A percentile compares a stretch with the other conserved stretches of the same genome.
Evolutionary conservation across 441 rosid genomes (phyloP).

Genomic region (Dalechampia spathulata): DNA sequence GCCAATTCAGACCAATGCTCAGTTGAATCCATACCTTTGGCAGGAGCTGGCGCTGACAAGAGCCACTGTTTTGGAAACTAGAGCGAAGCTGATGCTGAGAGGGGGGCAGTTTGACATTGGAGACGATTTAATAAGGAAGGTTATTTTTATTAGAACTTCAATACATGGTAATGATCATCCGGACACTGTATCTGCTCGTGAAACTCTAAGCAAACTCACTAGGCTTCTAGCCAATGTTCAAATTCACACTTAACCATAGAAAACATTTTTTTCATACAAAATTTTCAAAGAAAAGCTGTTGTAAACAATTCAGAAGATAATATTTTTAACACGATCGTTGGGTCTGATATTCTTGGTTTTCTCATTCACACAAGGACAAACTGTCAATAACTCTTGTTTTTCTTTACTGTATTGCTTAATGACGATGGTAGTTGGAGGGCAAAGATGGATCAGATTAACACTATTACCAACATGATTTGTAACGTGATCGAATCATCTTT

Average conservation of each 20-base stretch:
- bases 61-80: conserved; percentile 82
- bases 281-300: conserved; percentile 30
- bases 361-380: no score
- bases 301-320: conserved; percentile 25
- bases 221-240: conserved; percentile 66
- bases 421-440: no score
- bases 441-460: neutral
- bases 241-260: conserved; percentile 52
- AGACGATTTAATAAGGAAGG: conserved; percentile 84
- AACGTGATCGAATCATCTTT: neutral
- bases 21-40: conserved; percentile 84
- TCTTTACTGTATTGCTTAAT: no score
- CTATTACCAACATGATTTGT: neutral
- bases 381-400: no score
- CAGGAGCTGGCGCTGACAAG: conserved; percentile 81
- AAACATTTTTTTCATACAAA: conserved; percentile 21
- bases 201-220: conserved; percentile 76
- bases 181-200: conserved; percentile 65
- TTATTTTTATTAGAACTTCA: conserved; percentile 76
- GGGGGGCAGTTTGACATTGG: conserved; percentile 80
- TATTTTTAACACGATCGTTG: conserved; percentile 1
- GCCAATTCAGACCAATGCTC: conserved; percentile 75
- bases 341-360: conserved; percentile 7
- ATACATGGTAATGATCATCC: conserved; percentile 89
- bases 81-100: conserved; percentile 82